Evolutionary conservation across 1,139 yeast genomes (phyloP).

Genomic region (Nakaseomyces delphensis): DNA sequence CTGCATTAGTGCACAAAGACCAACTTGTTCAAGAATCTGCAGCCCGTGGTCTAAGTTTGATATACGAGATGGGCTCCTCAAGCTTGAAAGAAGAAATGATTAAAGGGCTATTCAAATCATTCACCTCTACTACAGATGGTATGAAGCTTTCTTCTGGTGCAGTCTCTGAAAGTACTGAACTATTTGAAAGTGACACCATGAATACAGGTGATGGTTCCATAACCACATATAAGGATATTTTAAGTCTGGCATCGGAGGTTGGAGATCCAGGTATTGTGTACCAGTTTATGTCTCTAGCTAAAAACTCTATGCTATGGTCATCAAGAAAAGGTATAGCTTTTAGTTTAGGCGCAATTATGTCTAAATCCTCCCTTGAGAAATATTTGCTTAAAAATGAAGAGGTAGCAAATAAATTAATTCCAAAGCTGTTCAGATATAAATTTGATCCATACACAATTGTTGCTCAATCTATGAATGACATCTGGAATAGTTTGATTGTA

Average conservation of each 20-base stretch:
- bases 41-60: slow-evolving; percentile 73
- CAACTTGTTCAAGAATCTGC: slow-evolving; percentile 88
- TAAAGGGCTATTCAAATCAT: slow-evolving; percentile 64
- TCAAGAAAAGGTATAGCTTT: slow-evolving; percentile 91
- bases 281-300: slow-evolving; percentile 88
- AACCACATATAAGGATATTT: slow-evolving; percentile 79
- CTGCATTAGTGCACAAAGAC: slow-evolving; percentile 67
- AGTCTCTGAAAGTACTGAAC: slow-evolving; percentile 68
- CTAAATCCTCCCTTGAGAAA: slow-evolving; percentile 65
- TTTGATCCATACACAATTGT: slow-evolving; percentile 79
- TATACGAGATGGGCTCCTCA: slow-evolving; percentile 68
- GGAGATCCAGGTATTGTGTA: slow-evolving; percentile 94
- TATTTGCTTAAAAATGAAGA: slow-evolving; percentile 47
- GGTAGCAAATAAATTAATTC: slow-evolving; percentile 56
- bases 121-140: slow-evolving; percentile 40
- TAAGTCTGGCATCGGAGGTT: slow-evolving; percentile 81
- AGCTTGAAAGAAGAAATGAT: slow-evolving; percentile 67
- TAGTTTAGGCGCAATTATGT: slow-evolving; percentile 78
- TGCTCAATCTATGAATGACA: slow-evolving; percentile 74
- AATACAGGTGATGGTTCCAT: slow-evolving; percentile 79
- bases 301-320: slow-evolving; percentile 83
- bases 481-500: slow-evolving; percentile 68
- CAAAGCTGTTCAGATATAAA: slow-evolving; percentile 73
- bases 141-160: slow-evolving; percentile 44
- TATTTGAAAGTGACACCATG: slow-evolving; percentile 75